Evolutionary conservation across 2,329 filamentous ascomycete genomes (phyloP), one percentile per base, ranked within the genome.

Genomic region (Colletotrichum lentis): DNA sequence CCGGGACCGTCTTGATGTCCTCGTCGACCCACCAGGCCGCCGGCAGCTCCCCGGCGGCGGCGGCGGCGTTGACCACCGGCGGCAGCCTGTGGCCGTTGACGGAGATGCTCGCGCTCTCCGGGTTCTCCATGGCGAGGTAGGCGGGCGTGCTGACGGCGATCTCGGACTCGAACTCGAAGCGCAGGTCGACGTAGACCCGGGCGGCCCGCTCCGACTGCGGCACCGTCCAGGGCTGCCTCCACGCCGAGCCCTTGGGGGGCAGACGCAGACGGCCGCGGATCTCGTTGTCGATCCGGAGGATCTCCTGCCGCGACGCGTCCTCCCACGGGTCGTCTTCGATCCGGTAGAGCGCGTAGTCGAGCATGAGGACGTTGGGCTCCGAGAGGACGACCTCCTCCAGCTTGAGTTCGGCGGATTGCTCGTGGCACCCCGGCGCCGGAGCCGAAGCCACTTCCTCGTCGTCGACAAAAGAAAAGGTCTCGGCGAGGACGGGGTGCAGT

Each of bases 21-120:
- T 77, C 75, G 20, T 77, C 76, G 2, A 76, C 76, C 75, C 76
- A 77, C 71, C 73, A 77, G n/a, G n/a, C n/a, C n/a, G n/a, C n/a
- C 2, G 61, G 41, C 12, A 47, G 3, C 10, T n/a, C n/a, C n/a
- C n/a, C n/a, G n/a, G n/a, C n/a, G n/a, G 5, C 44, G 1, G n/a
- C 3, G 5, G 46, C 58, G 1, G 58, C 35, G 5, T 24, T 4
- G 24, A 24, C 24, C 24, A 65, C 39, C 3, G 61, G 18, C 3
- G 61, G 18, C n/a, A 72, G 7, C 11, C 43, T 59, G 3, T 55
- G 46, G 1, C 70, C 65, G 22, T 76, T 75, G 12, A 77, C 39
- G 3, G 35, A 58, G 27, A 76, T 73, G 16, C 66, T 61, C 3
- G 71, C 71, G 3, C 49, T 71, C n/a, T 71, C 64, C 0, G 74